Base-by-base conservation (phyloP, 2,329 filamentous ascomycete species). In the Ceratocystis harringtonii region DNA sequence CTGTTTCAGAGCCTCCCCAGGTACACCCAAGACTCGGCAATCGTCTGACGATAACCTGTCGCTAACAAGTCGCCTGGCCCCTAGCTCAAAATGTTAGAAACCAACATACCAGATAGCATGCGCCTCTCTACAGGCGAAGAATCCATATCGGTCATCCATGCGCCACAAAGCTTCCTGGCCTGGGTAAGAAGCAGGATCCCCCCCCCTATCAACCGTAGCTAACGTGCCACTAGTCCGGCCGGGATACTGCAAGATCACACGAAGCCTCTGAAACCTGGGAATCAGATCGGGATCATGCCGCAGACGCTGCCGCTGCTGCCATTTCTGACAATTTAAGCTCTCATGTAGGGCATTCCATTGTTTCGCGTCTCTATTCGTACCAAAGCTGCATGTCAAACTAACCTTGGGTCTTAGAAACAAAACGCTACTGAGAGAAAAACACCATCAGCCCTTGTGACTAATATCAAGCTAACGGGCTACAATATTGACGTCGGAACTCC, bases 81-180 rank as follows among this genome's bases (percentile, higher is more conserved):
- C n/a, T 61, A 69, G 73, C 65, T 70, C 28, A 70, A 63, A 65
- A 79, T 81, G 76, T 74, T 85, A 17, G 78, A 76, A 63, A 87
- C 84, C 3, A 81, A 80, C 68, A 71, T 87, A 8, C 76, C 83
- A 2, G 82, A 84, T 52, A 77, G 79, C 67, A 71, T 86, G 73
- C 77, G 85, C 72, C 79, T 80, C 63, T 76, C 77, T 64, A 81
- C 81, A 28, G 85, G 85, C 68, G 90, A 95, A 69, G 90, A 92
- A 70, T 87, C 90, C 28, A 82, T 90, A 64, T 96, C 92, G 1
- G 92, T 95, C 65, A 96, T 96, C 70, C 92, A 96, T 78, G 90
- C 89, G 17, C 91, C 92, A 0, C 81, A 90, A 69, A 89, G 87
- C 68, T 96, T 94, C 74, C 82, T 84, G 65, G 83, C 83, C 70